These are phyloP conservation scores for Lobosporangium transversale DNA, from an alignment of 192 early-diverging fungal species.

Conservation along the genomic window DNA sequence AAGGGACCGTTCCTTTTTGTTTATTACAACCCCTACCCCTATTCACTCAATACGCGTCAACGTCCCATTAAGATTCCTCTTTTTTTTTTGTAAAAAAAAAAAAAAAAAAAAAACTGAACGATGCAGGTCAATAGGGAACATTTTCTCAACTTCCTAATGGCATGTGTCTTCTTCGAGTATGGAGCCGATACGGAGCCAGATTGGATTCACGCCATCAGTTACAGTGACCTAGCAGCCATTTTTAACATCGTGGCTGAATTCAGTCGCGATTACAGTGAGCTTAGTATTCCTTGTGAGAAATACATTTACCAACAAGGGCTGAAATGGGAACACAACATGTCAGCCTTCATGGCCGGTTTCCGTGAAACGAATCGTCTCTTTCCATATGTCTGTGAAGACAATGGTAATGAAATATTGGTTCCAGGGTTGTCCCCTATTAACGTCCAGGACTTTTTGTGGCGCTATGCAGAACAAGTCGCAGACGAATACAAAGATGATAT, in stretches of 20 bases:
- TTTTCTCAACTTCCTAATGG: not conserved
- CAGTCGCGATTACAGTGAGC: not conserved
- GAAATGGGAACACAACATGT: not conserved
- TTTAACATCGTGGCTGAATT: not conserved
- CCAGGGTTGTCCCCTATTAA: not conserved
- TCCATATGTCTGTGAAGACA: not conserved
- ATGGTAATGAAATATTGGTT: not conserved
- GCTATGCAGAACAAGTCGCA: constrained; percentile 5
- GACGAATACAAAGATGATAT: constrained; percentile 11
- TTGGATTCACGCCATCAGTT: not conserved
- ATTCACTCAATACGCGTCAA: too few species aligned
- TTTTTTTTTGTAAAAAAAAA: too few species aligned
- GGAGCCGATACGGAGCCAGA: not conserved
- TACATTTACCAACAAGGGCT: not conserved
- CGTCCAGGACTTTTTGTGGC: constrained; percentile 5
- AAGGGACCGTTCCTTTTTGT: too few species aligned
- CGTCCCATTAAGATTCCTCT: too few species aligned
- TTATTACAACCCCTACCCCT: too few species aligned
- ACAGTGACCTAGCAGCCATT: not conserved
- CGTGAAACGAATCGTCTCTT: not conserved
- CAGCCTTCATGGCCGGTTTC: not conserved
- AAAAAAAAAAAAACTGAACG: too few species aligned
- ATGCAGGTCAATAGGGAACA: not conserved
- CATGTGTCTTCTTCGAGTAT: constrained; percentile 7
- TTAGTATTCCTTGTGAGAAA: not conserved